Evolutionary conservation across 306 rosid genomes (phyloP).

Genomic region (Urtica urens): DNA sequence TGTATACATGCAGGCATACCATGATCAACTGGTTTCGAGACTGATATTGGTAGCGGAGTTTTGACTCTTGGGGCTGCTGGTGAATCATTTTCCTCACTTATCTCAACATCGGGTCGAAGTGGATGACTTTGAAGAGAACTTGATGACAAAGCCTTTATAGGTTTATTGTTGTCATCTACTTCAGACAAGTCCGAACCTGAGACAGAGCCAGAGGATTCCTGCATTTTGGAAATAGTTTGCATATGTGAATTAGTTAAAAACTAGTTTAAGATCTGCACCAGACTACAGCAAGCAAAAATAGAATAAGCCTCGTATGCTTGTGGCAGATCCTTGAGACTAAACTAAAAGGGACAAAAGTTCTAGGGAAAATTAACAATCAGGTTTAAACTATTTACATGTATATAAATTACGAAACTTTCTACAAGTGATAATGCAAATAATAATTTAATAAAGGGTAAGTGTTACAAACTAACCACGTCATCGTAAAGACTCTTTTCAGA

Average conservation of each 20-base stretch:
- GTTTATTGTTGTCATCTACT: constrained; percentile 24
- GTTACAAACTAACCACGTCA: constrained; percentile 40
- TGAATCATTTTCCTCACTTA: constrained; percentile 24
- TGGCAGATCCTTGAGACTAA: no score
- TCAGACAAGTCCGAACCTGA: constrained; percentile 34
- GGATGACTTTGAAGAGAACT: constrained; percentile 21
- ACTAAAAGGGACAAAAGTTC: no score
- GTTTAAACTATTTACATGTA: no score
- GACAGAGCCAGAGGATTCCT: constrained; percentile 42
- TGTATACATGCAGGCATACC: constrained; percentile 29
- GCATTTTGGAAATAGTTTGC: constrained; percentile 21
- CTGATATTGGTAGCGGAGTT: constrained; percentile 22
- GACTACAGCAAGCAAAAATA: not conserved
- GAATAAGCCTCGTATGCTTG: no score
- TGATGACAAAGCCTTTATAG: constrained; percentile 20
- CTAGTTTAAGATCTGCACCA: no score
- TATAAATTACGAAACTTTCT: no score
- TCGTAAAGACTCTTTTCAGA: constrained; percentile 23
- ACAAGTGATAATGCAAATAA: no score
- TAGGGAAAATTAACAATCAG: no score
- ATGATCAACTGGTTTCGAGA: constrained; percentile 17
- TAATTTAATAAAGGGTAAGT: no score
- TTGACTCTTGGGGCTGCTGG: constrained; percentile 17
- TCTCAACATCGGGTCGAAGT: not conserved
- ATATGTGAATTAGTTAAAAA: not conserved